Evolutionary conservation across 371 early-diverging fungal species (phyloP), one percentile per base, ranked within the genome.

Genomic region (Actinomucor elegans): DNA sequence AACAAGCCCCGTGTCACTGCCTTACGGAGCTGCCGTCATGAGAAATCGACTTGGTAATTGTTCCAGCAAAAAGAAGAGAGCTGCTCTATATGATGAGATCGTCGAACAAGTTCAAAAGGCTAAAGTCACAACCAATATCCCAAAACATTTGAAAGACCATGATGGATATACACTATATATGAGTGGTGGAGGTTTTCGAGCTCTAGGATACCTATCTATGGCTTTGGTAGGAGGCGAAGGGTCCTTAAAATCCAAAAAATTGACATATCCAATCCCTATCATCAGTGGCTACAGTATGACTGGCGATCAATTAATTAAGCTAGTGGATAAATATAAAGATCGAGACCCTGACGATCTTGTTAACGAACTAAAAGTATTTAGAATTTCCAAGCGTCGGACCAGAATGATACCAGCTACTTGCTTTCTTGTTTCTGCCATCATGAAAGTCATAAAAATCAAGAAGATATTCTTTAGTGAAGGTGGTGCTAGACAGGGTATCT

Each of bases 151-250:
- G 11, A 62, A 24, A 8, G 37, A 63, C 17, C 66, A 69, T 24
- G 55, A 55, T 23, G 74, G 75, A 2, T 75, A 70, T 24, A 55
- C 71, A 1, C 32, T 79, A 37, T 80, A 80, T 33, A 66, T 80
- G 52, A 71, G 68, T 37, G 81, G 81, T 7, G 81, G 81, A 18
- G 81, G 81, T 14, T 77, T 80, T 55, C 62, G 77, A 15, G 75
- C 77, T 1, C 50, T 80, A 11, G 79, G 77, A 1, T 80, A 79
- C 24, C 36, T 80, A 23, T 52, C 70, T 24, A 80, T 80, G 81
- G 67, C 73, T 1, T 26, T 45, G 1, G 37, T 47, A 10, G 40
- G 46, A 18, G 14, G 28, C 37, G 20, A 45, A 21, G n/a, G n/a
- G n/a, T 15, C 26, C 26, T 4, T 28, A 27, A 46, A 33, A 8